A percentile compares a stretch with the other conserved stretches of the same genome.
Evolutionary conservation across 2,329 filamentous ascomycete species (phyloP).

Genomic region (Pseudocercospora musae): DNA sequence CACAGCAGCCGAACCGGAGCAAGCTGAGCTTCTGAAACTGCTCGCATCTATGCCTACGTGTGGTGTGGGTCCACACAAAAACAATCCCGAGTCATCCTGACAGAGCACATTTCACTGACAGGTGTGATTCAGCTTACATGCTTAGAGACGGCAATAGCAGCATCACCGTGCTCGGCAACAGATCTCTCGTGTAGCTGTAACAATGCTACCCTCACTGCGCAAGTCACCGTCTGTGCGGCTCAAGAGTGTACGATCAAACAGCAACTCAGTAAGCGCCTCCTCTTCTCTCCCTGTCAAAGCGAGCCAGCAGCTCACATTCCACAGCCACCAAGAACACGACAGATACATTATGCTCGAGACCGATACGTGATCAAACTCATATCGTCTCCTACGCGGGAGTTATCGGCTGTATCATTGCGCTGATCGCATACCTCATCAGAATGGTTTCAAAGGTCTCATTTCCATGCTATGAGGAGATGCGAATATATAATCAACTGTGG

Average conservation of each 20-base stretch:
- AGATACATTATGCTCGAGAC: constrained; percentile 12
- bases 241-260: constrained; percentile 5
- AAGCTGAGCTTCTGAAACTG: constrained; percentile 5
- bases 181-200: constrained; percentile 17
- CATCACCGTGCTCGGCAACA: constrained; percentile 17
- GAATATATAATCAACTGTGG: constrained; percentile 9
- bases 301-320: neutral
- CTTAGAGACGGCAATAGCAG: constrained; percentile 15
- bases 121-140: constrained; percentile 13
- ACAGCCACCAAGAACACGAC: constrained; percentile 21
- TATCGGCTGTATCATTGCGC: constrained; percentile 13
- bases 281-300: neutral
- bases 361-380: constrained; percentile 12
- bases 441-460: constrained; percentile 17
- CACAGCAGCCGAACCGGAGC: neutral
- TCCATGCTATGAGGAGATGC: neutral
- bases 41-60: constrained; percentile 11
- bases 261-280: constrained; percentile 5
- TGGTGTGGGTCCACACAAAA: neutral
- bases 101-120: neutral
- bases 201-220: constrained; percentile 5
- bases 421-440: constrained; percentile 14
- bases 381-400: constrained; percentile 13
- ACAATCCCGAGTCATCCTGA: neutral
- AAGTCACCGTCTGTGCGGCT: constrained; percentile 3